Evolutionary conservation across 2,329 filamentous ascomycete genomes (phyloP).

Genomic region (Sporothrix euskadiensis): DNA sequence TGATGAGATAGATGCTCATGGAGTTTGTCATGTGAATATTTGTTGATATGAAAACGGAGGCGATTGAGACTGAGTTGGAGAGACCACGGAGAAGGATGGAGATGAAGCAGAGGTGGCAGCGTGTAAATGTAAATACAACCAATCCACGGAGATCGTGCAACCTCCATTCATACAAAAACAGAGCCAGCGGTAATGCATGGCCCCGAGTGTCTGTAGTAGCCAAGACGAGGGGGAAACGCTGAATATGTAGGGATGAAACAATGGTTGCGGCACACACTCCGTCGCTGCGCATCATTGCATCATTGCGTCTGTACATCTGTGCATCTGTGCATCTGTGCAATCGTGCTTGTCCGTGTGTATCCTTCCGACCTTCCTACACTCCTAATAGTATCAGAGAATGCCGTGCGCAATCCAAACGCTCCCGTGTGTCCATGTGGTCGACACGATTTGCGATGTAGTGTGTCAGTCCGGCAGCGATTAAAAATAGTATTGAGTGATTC

Average conservation of each 20-base stretch:
- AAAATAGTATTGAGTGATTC: background rate
- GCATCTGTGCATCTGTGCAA: background rate
- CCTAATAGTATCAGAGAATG: background rate
- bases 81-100: slow-evolving; percentile 7
- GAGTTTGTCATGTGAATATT: background rate
- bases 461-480: background rate
- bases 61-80: background rate
- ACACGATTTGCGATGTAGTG: background rate
- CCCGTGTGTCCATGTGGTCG: background rate
- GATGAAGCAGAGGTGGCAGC: background rate
- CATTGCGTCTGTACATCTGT: background rate
- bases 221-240: slow-evolving; percentile 5
- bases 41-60: background rate
- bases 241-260: slow-evolving; percentile 9
- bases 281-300: background rate
- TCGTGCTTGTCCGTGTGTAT: background rate
- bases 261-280: background rate
- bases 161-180: background rate
- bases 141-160: background rate
- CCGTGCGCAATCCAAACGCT: background rate
- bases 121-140: background rate
- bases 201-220: background rate
- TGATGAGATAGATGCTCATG: background rate
- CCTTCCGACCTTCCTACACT: background rate
- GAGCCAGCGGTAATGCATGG: no score